A percentile compares a stretch with the other conserved stretches of the same genome.
phyloP scores from a whole-genome alignment of 2,329 filamentous ascomycete species.

The Chrysoporthe cubensis region DNA sequence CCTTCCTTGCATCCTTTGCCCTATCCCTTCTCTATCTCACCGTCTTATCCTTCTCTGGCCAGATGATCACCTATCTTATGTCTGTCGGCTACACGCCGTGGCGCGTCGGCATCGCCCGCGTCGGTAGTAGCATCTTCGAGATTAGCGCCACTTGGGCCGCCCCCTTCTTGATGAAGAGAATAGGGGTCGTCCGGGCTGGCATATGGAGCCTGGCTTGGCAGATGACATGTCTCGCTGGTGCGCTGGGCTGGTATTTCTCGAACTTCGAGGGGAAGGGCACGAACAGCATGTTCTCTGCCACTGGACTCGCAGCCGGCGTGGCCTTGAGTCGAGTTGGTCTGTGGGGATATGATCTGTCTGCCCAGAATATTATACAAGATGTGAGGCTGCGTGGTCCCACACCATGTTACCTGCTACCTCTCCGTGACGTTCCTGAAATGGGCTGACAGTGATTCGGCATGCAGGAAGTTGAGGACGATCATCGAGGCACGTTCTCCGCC shows the following conservation, averaged over 20 bases:
- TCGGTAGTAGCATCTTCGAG: conserved; percentile 58
- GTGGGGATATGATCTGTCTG: conserved; percentile 64
- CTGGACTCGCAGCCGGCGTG: conserved; percentile 53
- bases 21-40: conserved; percentile 65
- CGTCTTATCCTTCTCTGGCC: conserved; percentile 61
- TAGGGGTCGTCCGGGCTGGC: conserved; percentile 66
- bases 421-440: not conserved
- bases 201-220: conserved; percentile 75
- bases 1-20: conserved; percentile 64
- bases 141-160: conserved; percentile 64
- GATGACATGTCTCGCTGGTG: conserved; percentile 55
- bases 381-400: conserved; percentile 39
- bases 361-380: conserved; percentile 65
- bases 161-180: conserved; percentile 56
- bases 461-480: conserved; percentile 57
- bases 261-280: conserved; percentile 30
- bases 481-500: conserved; percentile 70
- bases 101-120: conserved; percentile 58
- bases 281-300: conserved; percentile 44
- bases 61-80: conserved; percentile 68
- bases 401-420: not conserved
- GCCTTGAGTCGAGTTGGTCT: conserved; percentile 63
- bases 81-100: conserved; percentile 54
- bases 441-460: not conserved
- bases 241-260: conserved; percentile 47